Base-by-base conservation (phyloP, 1,284 basidiomycete genomes). In the Ustilago cynodontis region DNA sequence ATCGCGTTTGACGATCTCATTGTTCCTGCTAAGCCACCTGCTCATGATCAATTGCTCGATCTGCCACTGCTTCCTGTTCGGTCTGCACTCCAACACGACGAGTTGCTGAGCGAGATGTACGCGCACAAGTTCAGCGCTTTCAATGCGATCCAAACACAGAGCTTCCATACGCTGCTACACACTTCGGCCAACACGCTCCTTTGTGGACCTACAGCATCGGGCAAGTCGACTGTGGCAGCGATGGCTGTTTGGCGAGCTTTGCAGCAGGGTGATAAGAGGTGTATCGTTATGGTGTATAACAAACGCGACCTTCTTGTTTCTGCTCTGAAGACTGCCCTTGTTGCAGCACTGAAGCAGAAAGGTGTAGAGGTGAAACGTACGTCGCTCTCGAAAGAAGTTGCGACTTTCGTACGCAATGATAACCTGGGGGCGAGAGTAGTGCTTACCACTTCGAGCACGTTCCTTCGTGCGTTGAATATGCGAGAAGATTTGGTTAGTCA, bases 81-180 rank as follows among this genome's bases (percentile, higher is more conserved):
- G 88, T 88, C 10, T 82, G 93, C 22, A 43, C 47, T 82, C 1
- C 41, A 57, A 9, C n/a, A n/a, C n/a, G 65, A 73, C 39, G 70
- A 69, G 39, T 54, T 77, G 14, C 59, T 75, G 10, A 51, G 54
- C 33, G 68, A 75, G 76, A 86, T 88, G 18, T 80, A 73, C 51
- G 70, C 35, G 9, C 54, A 53, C 18, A 89, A 87, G 50, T 80
- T 89, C 39, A 88, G 87, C 31, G 89, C 90, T 43, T 89, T 97
- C 85, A 98, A 96, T 82, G 90, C 91, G 1, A 90, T 98, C 4
- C 96, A 99, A 85, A 94, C 93, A 1, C 97, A 98, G 81, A 88
- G 90, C 3, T 93, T 93, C 86, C 98, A 97, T 93, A 91, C 91
- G 52, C 80, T 94, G 20, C 88, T 92, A 59, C 91, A 92, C 80